Percentiles rank a stretch among this genome's conserved stretches.
Evolutionary conservation across 495 filamentous ascomycete species (phyloP).

Genomic region (Penicillium goetzii): DNA sequence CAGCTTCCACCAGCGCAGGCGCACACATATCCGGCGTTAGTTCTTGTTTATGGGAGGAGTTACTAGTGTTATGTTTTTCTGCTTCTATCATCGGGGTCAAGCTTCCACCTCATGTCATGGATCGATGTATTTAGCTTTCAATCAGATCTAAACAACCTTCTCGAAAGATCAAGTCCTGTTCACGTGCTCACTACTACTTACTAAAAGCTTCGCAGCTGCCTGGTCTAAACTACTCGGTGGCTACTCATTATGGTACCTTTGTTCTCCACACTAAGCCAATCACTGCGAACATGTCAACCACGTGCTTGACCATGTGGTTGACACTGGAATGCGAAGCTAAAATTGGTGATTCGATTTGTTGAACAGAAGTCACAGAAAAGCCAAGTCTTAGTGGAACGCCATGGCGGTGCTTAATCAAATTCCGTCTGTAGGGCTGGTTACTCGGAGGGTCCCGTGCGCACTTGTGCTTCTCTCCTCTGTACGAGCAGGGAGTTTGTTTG

Average conservation of each 20-base stretch:
- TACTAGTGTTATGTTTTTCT: not conserved
- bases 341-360: not conserved
- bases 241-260: not conserved
- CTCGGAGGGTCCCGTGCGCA: not conserved
- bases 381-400: not conserved
- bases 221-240: not conserved
- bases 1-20: constrained; percentile 5
- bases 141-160: not conserved
- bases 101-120: not conserved
- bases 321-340: constrained; percentile 2
- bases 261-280: not conserved
- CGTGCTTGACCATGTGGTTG: not conserved
- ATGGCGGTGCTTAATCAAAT: not conserved
- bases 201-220: not conserved
- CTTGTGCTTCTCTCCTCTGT: too few relatives aligned
- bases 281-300: constrained; percentile 4
- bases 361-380: not conserved
- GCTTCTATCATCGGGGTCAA: not conserved
- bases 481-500: not conserved
- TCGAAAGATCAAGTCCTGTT: not conserved
- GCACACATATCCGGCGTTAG: constrained; percentile 6
- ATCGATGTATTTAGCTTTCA: constrained; percentile 1
- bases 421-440: not conserved
- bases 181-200: not conserved
- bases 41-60: not conserved